Percentiles rank a stretch among this genome's conserved stretches.
These are phyloP conservation scores for Echium plantagineum DNA, from an alignment of 257 asterid genomes.

Conservation along the genomic window DNA sequence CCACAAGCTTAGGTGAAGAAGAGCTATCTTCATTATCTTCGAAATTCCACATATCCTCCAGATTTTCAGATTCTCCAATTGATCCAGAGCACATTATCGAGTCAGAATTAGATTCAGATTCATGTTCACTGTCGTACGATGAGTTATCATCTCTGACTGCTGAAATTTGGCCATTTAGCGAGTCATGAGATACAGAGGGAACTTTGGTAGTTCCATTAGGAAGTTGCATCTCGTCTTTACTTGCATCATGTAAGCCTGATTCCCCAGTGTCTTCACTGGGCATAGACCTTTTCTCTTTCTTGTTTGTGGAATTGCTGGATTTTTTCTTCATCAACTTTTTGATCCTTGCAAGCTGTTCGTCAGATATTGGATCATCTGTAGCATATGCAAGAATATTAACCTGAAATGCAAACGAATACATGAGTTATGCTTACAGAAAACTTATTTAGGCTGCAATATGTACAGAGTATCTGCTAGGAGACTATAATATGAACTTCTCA, in stretches of 20 bases:
- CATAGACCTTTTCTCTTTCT: constrained; percentile 61
- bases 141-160: constrained; percentile 28
- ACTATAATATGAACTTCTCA: too few relatives aligned
- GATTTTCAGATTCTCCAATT: constrained; percentile 54
- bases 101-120: constrained; percentile 43
- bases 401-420: constrained; percentile 40
- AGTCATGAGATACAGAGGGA: constrained; percentile 40
- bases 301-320: constrained; percentile 42
- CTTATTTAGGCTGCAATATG: not conserved
- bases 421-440: constrained; percentile 13
- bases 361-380: constrained; percentile 58
- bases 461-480: not conserved
- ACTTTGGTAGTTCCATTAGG: constrained; percentile 43
- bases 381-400: constrained; percentile 88
- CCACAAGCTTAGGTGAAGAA: constrained; percentile 27
- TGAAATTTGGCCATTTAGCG: constrained; percentile 24
- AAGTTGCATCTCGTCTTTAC: constrained; percentile 27
- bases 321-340: constrained; percentile 45
- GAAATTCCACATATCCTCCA: constrained; percentile 38
- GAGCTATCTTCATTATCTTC: constrained; percentile 44
- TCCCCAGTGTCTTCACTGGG: constrained; percentile 70
- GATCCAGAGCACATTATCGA: constrained; percentile 65
- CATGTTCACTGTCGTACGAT: constrained; percentile 40
- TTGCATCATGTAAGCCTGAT: constrained; percentile 50
- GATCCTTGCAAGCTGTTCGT: constrained; percentile 52